Conservation (phyloP, 306 rosid genomes). For the Lupinus albus region DNA sequence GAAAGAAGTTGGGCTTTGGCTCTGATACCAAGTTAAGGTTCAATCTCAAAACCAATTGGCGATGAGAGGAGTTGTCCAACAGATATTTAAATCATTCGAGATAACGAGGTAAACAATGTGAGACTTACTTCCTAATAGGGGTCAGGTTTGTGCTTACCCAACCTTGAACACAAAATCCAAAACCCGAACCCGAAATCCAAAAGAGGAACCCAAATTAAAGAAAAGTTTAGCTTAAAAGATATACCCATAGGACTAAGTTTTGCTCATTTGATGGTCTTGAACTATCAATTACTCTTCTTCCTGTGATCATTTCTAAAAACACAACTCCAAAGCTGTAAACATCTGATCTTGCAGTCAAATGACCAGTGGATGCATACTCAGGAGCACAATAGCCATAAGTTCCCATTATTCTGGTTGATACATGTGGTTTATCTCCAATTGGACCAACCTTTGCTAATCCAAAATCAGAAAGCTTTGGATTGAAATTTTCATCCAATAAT, state of each 20-base stretch:
- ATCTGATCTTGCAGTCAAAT: conserved; percentile 78
- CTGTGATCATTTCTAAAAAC: conserved; percentile 81
- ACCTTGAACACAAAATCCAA: too few species aligned
- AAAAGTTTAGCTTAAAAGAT: conserved; percentile 18
- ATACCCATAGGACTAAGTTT: conserved; percentile 79
- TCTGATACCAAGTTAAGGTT: too few species aligned
- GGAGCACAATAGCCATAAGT: conserved; percentile 98
- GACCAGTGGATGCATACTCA: conserved; percentile 85
- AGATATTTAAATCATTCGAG: too few species aligned
- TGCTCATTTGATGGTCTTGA: conserved; percentile 69
- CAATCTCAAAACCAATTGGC: too few species aligned
- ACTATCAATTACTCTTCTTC: conserved; percentile 81
- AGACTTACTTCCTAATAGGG: too few species aligned
- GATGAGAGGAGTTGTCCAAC: too few species aligned
- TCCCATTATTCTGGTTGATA: conserved; percentile 96
- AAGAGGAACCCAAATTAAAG: conserved; percentile 3
- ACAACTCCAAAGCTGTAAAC: conserved; percentile 89
- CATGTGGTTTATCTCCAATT: conserved; percentile 78
- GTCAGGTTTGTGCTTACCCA: too few species aligned
- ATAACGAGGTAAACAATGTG: too few species aligned
- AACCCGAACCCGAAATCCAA: too few species aligned
- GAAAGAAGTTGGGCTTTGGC: too few species aligned
- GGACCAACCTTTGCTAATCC: conserved; percentile 97
- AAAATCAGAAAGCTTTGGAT: conserved; percentile 85
- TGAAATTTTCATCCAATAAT: conserved; percentile 72